Evolutionary conservation across 768 basidiomycete genomes (phyloP).

Genomic region (Psilocybe cubensis): DNA sequence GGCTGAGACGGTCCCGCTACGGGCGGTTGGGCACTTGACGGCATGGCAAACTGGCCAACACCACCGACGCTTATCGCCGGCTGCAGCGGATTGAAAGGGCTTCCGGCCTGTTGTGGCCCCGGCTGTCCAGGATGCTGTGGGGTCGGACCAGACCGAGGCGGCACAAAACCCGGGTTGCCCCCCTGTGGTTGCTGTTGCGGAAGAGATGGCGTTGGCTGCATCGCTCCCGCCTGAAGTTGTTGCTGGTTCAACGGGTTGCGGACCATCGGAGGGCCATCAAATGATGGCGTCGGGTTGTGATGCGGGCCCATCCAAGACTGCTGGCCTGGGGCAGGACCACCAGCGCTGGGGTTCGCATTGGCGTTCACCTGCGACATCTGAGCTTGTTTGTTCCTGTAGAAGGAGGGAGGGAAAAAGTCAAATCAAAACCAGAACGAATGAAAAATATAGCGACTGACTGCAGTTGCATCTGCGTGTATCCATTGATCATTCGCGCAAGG

Average conservation of each 20-base stretch:
- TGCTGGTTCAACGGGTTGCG: conserved; percentile 19
- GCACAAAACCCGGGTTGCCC: conserved; percentile 21
- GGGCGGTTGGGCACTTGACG: conserved; percentile 7
- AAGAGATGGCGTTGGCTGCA: conserved; percentile 26
- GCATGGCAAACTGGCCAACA: conserved; percentile 19
- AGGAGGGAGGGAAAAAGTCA: no score
- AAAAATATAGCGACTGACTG: not conserved
- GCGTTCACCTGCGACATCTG: not conserved
- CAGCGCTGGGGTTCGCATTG: not conserved
- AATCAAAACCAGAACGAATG: not conserved
- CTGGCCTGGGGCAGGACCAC: conserved; percentile 10
- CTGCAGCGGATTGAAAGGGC: conserved; percentile 15
- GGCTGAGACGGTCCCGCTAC: conserved; percentile 18
- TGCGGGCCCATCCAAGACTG: conserved; percentile 12
- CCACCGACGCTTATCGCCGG: conserved; percentile 11
- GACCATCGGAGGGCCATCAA: conserved; percentile 4
- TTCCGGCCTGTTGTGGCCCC: conserved; percentile 11
- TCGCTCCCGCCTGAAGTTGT: conserved; percentile 28
- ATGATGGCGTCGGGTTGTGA: conserved; percentile 4
- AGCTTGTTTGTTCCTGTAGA: conserved; percentile 13
- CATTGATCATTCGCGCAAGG: conserved; percentile 35
- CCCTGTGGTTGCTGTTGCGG: conserved; percentile 21
- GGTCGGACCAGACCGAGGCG: conserved; percentile 24
- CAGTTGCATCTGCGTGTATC: conserved; percentile 8
- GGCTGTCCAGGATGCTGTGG: conserved; percentile 19